These are phyloP conservation scores for Russula brevipes DNA, from an alignment of 768 basidiomycete genomes.

Conservation along the genomic window DNA sequence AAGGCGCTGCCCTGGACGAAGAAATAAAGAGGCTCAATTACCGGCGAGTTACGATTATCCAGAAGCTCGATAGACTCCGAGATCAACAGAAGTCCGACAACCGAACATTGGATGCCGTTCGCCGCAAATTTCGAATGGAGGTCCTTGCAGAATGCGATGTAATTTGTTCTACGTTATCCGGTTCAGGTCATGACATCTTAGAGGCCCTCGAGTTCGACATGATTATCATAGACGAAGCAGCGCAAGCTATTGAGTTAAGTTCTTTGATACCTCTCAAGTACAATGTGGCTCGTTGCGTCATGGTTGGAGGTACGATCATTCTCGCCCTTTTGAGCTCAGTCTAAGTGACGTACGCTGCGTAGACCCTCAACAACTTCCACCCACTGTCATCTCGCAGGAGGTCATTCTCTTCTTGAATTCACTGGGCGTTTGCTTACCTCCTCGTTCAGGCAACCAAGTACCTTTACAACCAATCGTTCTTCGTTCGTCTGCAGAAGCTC, in stretches of 20 bases:
- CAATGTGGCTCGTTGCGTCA: conserved; percentile 71
- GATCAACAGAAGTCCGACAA: conserved; percentile 79
- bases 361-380: conserved; percentile 94
- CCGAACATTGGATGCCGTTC: conserved; percentile 76
- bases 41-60: conserved; percentile 57
- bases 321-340: not conserved
- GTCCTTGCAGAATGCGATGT: conserved; percentile 88
- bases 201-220: conserved; percentile 87
- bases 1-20: conserved; percentile 52
- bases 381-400: conserved; percentile 71
- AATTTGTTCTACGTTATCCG: conserved; percentile 90
- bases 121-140: conserved; percentile 65
- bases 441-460: conserved; percentile 53
- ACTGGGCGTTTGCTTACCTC: not conserved
- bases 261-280: conserved; percentile 95
- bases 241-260: conserved; percentile 92
- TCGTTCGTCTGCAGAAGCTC: conserved; percentile 82
- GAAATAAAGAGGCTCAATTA: conserved; percentile 65
- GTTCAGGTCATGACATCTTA: conserved; percentile 84
- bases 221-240: conserved; percentile 96
- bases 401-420: conserved; percentile 36
- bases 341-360: not conserved
- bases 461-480: conserved; percentile 86
- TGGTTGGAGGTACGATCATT: conserved; percentile 73
- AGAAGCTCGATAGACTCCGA: conserved; percentile 67